Percentiles rank a stretch among this genome's conserved stretches.
Evolutionary conservation across 2,329 filamentous ascomycete genomes (phyloP).

Genomic region (Colletotrichum sojae): DNA sequence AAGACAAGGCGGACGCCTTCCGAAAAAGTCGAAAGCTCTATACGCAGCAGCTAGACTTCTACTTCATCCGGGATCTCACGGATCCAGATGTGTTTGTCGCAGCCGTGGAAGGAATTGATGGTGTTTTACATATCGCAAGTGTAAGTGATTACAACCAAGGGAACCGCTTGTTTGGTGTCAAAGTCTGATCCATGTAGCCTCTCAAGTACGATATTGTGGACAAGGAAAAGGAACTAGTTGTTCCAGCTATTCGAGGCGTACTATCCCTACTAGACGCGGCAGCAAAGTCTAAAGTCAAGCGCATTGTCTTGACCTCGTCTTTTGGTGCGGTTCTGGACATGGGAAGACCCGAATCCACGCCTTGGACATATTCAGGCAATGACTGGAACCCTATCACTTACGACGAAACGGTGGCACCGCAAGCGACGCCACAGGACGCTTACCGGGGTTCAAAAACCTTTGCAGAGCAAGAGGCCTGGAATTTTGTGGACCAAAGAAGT

Average conservation of each 20-base stretch:
- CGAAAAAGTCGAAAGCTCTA: background rate
- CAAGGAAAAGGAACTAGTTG: background rate
- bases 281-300: background rate
- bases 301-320: conserved; percentile 4
- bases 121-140: background rate
- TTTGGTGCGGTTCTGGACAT: conserved; percentile 10
- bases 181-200: background rate
- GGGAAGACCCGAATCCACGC: background rate
- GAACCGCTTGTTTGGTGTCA: background rate
- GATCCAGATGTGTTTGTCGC: background rate
- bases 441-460: background rate
- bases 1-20: background rate
- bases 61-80: background rate
- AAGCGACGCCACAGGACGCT: background rate
- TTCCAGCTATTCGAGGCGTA: background rate
- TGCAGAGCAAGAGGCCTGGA: conserved; percentile 5
- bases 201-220: conserved; percentile 3
- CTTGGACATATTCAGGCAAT: conserved; percentile 1
- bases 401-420: background rate
- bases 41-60: background rate
- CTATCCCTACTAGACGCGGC: conserved; percentile 1
- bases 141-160: background rate
- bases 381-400: conserved; percentile 8
- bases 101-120: background rate
- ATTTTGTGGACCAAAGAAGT: background rate